Conservation (phyloP, 1,284 basidiomycete species). For the Apiotrichum siamense region DNA sequence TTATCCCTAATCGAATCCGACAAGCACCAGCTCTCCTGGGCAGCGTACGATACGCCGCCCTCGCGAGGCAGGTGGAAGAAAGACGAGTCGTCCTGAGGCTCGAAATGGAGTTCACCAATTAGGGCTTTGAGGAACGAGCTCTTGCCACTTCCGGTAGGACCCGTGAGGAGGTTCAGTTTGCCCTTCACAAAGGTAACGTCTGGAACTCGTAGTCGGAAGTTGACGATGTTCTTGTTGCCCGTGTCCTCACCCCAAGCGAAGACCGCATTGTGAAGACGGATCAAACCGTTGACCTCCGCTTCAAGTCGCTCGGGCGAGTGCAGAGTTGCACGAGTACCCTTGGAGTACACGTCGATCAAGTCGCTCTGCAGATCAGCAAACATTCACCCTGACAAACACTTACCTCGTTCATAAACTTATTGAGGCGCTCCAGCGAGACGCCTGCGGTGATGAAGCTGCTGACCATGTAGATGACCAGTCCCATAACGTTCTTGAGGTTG, state of each 20-base stretch:
- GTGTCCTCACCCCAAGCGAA: slow-evolving; percentile 39
- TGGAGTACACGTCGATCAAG: slow-evolving; percentile 52
- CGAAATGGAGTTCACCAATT: slow-evolving; percentile 51
- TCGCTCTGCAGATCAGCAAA: slow-evolving; percentile 47
- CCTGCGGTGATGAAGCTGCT: slow-evolving; percentile 45
- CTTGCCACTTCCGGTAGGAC: slow-evolving; percentile 52
- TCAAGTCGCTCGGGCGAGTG: slow-evolving; percentile 29
- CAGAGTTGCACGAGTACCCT: slow-evolving; percentile 22
- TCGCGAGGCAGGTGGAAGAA: slow-evolving; percentile 63
- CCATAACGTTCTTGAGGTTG: slow-evolving; percentile 37
- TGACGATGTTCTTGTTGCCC: slow-evolving; percentile 25
- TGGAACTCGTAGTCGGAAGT: slow-evolving; percentile 53
- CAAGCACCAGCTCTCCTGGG: slow-evolving; percentile 66
- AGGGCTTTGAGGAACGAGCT: slow-evolving; percentile 49
- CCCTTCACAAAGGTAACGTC: slow-evolving; percentile 56
- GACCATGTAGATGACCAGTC: slow-evolving; percentile 30
- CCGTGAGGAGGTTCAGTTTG: slow-evolving; percentile 58
- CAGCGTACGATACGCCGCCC: slow-evolving; percentile 64
- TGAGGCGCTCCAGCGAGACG: slow-evolving; percentile 52
- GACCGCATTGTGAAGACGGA: slow-evolving; percentile 36
- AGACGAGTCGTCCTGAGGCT: slow-evolving; percentile 53
- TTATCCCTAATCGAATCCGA: slow-evolving; percentile 54
- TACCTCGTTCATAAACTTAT: slow-evolving; percentile 50
- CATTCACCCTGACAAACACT: neutral
- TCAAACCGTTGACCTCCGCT: slow-evolving; percentile 32